Evolutionary conservation across 257 asterid genomes (phyloP).

Genomic region (Mentha longifolia): DNA sequence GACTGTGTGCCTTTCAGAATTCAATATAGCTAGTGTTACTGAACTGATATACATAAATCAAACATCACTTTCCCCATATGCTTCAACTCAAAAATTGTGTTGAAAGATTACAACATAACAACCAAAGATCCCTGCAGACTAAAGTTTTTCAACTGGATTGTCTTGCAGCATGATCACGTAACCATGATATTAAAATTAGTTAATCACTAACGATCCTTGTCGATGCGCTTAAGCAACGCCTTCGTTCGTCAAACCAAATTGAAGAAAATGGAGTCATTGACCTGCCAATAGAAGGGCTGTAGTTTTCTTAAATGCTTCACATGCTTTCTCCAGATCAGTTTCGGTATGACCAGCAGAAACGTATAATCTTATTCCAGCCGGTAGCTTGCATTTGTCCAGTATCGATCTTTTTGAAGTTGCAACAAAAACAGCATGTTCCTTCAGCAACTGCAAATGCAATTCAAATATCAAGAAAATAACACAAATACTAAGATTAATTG

Average conservation of each 20-base stretch:
- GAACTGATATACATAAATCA: too few species aligned
- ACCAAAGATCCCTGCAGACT: not conserved
- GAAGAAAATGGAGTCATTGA: slow-evolving; percentile 32
- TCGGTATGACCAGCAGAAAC: slow-evolving; percentile 85
- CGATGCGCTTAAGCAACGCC: not conserved
- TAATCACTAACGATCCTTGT: not conserved
- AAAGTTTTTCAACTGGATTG: not conserved
- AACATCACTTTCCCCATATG: too few species aligned
- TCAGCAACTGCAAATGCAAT: slow-evolving; percentile 61
- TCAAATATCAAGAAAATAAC: too few species aligned
- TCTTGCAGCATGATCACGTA: not conserved
- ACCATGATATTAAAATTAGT: not conserved
- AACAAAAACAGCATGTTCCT: slow-evolving; percentile 67
- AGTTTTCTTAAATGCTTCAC: slow-evolving; percentile 64
- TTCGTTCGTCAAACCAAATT: not conserved
- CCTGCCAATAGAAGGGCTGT: slow-evolving; percentile 45
- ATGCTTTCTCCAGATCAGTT: slow-evolving; percentile 66
- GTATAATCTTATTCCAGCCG: slow-evolving; percentile 70
- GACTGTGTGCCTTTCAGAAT: too few species aligned
- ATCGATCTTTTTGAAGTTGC: slow-evolving; percentile 74
- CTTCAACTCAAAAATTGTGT: too few species aligned
- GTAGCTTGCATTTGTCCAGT: slow-evolving; percentile 81
- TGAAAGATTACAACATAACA: not conserved
- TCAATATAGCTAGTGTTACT: too few species aligned
- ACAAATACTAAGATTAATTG: too few species aligned